Base-by-base conservation (phyloP, 805 yeast species). In the Myxozyma lipomycoides region DNA sequence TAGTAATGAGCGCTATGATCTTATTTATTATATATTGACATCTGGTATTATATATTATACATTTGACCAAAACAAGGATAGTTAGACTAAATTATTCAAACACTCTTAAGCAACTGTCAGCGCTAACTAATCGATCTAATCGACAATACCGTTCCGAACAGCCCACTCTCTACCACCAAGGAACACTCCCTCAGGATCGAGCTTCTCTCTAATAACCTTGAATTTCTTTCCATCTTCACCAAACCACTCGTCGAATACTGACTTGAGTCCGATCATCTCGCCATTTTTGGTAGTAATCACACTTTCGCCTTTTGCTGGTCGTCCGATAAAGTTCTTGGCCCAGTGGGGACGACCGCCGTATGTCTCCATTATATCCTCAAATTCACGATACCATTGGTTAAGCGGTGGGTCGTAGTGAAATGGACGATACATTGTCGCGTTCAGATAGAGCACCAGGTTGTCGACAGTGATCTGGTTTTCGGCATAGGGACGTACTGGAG, bases 391-490 rank as follows among this genome's bases (percentile, higher is more conserved):
- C 96, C 97, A 91, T 59, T 59, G 46, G 41, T 78, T 80, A 32
- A 88, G 81, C 40, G 85, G 83, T 9, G 89, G 83, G 62, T 82
- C 77, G 49, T 78, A 77, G 32, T 78, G 76, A 69, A 91, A 91
- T n/a, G 98, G 98, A 68, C 97, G 78, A 68, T 90, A 91, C 81
- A 91, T 86, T 1, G 98, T 91, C 5, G 96, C 96, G 65, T 91
- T 93, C 62, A 91, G 77, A 70, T 85, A 89, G 52, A 91, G 66
- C 0, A 96, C 86, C 61, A 91, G 74, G 67, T 87, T 95, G 43
- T 82, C 79, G 64, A 86, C 86, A 34, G 84, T 75, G 39, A 81
- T 73, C 2, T 79, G 76, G 0, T 73, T 73, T 26, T 68, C 71
- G 1, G 68, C 61, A 65, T 81, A 81, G 28, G 77, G 75, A 51